These are phyloP conservation scores for Aspergillus sp. DNA, from an alignment of 2,329 filamentous ascomycete genomes.

Conservation along the genomic window DNA sequence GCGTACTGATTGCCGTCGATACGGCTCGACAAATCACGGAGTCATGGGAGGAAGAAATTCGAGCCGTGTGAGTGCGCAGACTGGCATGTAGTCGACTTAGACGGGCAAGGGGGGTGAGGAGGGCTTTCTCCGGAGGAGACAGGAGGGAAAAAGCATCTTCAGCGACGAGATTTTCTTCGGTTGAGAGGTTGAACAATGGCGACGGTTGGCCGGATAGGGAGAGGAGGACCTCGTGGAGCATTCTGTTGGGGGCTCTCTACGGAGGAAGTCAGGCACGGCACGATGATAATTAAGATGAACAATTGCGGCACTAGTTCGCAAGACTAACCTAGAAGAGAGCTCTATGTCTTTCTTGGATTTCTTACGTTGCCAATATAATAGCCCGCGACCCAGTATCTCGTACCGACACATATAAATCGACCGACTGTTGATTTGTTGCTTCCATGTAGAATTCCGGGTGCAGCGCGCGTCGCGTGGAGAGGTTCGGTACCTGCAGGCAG, in stretches of 20 bases:
- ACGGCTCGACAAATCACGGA: slow-evolving; percentile 87
- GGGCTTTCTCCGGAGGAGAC: slow-evolving; percentile 77
- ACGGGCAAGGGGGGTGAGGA: slow-evolving; percentile 73
- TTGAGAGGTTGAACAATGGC: slow-evolving; percentile 67
- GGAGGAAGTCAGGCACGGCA: slow-evolving; percentile 6
- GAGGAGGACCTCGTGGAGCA: slow-evolving; percentile 98
- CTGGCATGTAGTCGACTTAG: slow-evolving; percentile 76
- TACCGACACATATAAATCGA: slow-evolving; percentile 46
- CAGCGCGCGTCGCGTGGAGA: background rate
- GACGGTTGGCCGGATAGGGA: slow-evolving; percentile 93
- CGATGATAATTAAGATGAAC: background rate
- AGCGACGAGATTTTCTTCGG: slow-evolving; percentile 52
- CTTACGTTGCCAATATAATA: slow-evolving; percentile 43
- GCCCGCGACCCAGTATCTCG: slow-evolving; percentile 44
- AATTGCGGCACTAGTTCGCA: background rate
- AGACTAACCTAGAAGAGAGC: slow-evolving; percentile 25
- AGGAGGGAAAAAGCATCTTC: slow-evolving; percentile 51
- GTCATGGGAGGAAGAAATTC: slow-evolving; percentile 68
- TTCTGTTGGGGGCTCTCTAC: slow-evolving; percentile 44
- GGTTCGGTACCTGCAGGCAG: too few relatives aligned
- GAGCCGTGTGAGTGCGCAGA: slow-evolving; percentile 65
- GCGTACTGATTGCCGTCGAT: slow-evolving; percentile 71
- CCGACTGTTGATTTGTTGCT: background rate
- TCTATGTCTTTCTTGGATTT: slow-evolving; percentile 25
- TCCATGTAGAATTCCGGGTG: background rate